phyloP scores from a whole-genome alignment of 352 stramenopile species.

The Phytophthora boehmeriae region DNA sequence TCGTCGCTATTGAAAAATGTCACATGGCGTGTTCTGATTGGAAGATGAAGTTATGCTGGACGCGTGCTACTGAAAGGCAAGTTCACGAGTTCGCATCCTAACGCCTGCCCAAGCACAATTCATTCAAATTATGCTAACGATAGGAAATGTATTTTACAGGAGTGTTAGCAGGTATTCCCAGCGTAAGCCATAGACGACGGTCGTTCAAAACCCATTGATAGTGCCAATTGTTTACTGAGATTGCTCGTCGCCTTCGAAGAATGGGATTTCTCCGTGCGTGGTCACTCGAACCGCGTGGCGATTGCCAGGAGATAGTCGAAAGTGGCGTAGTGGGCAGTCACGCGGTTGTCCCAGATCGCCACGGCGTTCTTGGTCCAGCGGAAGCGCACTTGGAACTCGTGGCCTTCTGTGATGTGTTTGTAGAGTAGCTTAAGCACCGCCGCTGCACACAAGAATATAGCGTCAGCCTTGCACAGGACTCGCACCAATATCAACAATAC shows the following conservation, averaged over 20 bases:
- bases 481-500: neutral
- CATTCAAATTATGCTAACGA: no score
- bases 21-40: no score
- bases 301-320: slow-evolving; percentile 14
- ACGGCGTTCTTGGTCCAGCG: slow-evolving; percentile 4
- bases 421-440: neutral
- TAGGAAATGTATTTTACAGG: no score
- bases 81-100: no score
- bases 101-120: no score
- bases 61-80: no score
- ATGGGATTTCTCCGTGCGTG: slow-evolving; percentile 25
- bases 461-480: neutral
- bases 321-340: neutral
- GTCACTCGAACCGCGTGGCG: slow-evolving; percentile 25
- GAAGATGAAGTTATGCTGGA: no score
- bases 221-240: no score
- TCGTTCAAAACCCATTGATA: no score
- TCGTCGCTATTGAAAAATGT: slow-evolving; percentile 5
- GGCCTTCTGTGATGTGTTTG: neutral
- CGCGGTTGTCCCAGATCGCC: slow-evolving; percentile 2
- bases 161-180: no score
- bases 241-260: no score
- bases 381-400: slow-evolving; percentile 2
- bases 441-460: neutral
- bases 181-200: no score